Evolutionary conservation across 1,139 yeast species (phyloP).

Genomic region (Kodamaea derodonti): DNA sequence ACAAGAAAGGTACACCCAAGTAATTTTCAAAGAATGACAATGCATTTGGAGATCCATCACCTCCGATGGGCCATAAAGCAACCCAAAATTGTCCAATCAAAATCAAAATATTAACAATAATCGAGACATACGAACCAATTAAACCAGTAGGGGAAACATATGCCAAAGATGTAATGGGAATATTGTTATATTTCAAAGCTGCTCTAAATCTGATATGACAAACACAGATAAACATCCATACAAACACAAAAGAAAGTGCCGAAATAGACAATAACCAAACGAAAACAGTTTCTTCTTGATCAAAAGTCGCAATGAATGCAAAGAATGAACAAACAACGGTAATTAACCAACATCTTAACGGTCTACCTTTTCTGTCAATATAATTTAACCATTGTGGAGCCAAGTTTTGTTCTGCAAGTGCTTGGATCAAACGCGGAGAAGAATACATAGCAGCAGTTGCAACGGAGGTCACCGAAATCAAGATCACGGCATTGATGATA

Average conservation of each 20-base stretch:
- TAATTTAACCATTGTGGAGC: conserved; percentile 23
- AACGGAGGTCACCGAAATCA: conserved; percentile 24
- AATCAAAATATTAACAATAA: conserved; percentile 19
- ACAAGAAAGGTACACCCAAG: conserved; percentile 19
- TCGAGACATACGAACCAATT: conserved; percentile 20
- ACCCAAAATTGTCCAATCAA: conserved; percentile 23
- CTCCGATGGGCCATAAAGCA: conserved; percentile 23
- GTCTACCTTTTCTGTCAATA: conserved; percentile 22
- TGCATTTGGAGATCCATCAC: conserved; percentile 17
- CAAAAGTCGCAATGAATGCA: conserved; percentile 22
- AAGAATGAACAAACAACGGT: conserved; percentile 19
- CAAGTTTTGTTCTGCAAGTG: conserved; percentile 22
- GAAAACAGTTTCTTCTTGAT: conserved; percentile 21
- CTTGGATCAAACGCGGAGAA: conserved; percentile 21
- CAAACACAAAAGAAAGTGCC: conserved; percentile 21
- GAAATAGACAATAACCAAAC: conserved; percentile 25
- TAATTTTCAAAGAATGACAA: conserved; percentile 22
- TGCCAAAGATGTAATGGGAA: conserved; percentile 19
- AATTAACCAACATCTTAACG: conserved; percentile 20
- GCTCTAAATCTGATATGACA: conserved; percentile 25
- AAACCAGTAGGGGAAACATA: conserved; percentile 22
- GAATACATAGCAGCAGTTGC: conserved; percentile 28
- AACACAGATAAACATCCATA: conserved; percentile 21
- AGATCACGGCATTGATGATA: conserved; percentile 23
- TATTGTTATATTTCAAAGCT: conserved; percentile 17